These are phyloP conservation scores for Arthrinium phaeospermum DNA, from an alignment of 2,329 filamentous ascomycete genomes.

Conservation along the genomic window DNA sequence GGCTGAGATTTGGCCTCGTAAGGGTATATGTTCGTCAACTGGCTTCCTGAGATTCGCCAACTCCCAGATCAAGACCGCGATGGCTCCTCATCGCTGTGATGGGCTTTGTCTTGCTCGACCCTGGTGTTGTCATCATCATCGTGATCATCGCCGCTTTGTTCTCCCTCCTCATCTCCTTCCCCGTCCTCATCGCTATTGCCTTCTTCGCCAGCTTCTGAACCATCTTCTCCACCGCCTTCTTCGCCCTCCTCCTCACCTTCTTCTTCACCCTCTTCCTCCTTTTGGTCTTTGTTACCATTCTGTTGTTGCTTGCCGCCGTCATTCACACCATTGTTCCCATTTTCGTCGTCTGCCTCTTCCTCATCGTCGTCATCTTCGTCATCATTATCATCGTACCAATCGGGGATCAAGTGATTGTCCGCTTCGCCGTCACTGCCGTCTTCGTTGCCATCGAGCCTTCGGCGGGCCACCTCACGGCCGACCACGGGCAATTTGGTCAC, in stretches of 20 bases:
- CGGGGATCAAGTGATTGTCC: slow-evolving; percentile 47
- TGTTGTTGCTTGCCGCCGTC: background rate
- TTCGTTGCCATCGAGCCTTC: slow-evolving; percentile 41
- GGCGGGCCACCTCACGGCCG: slow-evolving; percentile 45
- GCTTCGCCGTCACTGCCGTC: slow-evolving; percentile 48
- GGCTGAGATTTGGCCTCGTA: background rate
- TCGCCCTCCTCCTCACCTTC: background rate
- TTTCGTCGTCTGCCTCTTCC: slow-evolving; percentile 18
- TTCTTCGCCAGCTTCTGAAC: background rate
- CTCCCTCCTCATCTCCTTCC: background rate
- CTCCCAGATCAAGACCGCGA: background rate
- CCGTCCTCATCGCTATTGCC: background rate
- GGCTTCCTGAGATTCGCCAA: too few species aligned
- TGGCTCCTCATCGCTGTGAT: slow-evolving; percentile 6
- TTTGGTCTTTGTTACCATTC: background rate
- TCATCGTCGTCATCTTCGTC: slow-evolving; percentile 24
- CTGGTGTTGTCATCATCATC: background rate
- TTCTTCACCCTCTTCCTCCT: background rate
- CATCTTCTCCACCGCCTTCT: background rate
- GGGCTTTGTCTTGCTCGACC: background rate
- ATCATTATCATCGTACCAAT: slow-evolving; percentile 41
- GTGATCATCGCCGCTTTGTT: background rate
- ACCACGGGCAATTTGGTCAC: slow-evolving; percentile 46
- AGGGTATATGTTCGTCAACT: too few species aligned
- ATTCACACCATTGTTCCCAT: background rate